These are phyloP conservation scores for Clitopilus passeckerianus DNA, from an alignment of 768 basidiomycete genomes.

Conservation along the genomic window DNA sequence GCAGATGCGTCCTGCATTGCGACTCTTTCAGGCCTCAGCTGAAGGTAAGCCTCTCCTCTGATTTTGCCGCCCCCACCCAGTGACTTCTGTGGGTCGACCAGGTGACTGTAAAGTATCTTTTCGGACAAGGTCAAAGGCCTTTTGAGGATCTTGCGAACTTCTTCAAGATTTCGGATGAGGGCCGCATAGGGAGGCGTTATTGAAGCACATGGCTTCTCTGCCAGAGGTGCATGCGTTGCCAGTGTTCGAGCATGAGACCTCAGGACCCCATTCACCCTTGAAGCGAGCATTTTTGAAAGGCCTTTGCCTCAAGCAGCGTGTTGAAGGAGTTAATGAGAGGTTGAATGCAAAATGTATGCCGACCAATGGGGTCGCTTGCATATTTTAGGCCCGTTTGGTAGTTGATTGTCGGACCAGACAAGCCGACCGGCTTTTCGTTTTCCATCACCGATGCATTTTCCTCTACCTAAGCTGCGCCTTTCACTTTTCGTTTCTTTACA, in stretches of 20 bases:
- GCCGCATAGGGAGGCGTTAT: constrained; percentile 83
- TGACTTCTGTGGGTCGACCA: constrained; percentile 71
- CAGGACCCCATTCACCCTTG: background rate
- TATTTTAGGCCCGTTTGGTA: background rate
- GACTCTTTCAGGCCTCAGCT: constrained; percentile 87
- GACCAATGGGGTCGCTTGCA: background rate
- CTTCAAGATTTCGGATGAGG: constrained; percentile 65
- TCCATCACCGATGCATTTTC: background rate
- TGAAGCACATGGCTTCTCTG: constrained; percentile 41
- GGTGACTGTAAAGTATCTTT: constrained; percentile 95
- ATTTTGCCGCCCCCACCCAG: constrained; percentile 62
- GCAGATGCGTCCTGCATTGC: constrained; percentile 97
- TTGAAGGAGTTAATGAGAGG: background rate
- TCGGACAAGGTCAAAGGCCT: constrained; percentile 91
- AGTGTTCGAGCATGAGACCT: constrained; percentile 17
- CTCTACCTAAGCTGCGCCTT: too few species aligned
- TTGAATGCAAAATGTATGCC: background rate
- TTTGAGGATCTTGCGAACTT: constrained; percentile 64
- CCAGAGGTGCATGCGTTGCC: constrained; percentile 30
- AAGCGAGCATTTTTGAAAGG: background rate
- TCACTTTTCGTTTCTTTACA: too few species aligned
- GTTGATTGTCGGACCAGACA: background rate
- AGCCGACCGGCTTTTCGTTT: background rate
- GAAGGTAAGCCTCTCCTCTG: constrained; percentile 85
- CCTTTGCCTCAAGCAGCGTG: background rate